A percentile compares a stretch with the other conserved stretches of the same genome.
phyloP scores from a whole-genome alignment of 176 grass and related monocot species.

The Tillandsia leiboldiana region DNA sequence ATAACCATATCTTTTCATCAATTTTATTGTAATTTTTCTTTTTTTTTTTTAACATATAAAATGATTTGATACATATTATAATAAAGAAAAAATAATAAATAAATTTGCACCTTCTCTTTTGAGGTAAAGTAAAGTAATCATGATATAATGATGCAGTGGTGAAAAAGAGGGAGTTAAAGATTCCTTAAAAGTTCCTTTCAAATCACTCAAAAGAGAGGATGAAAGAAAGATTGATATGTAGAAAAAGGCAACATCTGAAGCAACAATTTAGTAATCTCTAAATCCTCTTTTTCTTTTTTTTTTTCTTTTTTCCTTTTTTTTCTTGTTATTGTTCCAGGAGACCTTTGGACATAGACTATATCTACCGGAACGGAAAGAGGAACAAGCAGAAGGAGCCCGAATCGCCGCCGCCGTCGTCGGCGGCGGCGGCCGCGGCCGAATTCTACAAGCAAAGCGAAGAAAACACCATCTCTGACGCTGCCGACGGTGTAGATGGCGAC shows the following conservation, averaged over 20 bases:
- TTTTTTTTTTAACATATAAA: no score
- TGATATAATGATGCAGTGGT: constrained; percentile 14
- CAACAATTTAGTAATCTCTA: constrained; percentile 18
- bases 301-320: constrained; percentile 4
- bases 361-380: constrained; percentile 65
- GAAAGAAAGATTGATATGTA: constrained; percentile 4
- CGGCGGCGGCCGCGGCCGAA: constrained; percentile 5
- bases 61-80: no score
- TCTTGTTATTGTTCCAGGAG: constrained; percentile 31
- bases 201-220: constrained; percentile 10
- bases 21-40: no score
- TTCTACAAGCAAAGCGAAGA: constrained; percentile 61
- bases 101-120: constrained; percentile 17
- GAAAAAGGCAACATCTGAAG: no score
- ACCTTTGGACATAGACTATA: constrained; percentile 87
- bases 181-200: constrained; percentile 29
- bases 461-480: background rate
- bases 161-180: constrained; percentile 15
- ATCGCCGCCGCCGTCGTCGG: constrained; percentile 31
- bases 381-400: constrained; percentile 57
- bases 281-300: background rate
- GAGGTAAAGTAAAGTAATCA: constrained; percentile 17
- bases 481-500: background rate
- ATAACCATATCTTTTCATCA: no score
- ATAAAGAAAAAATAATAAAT: background rate